Evolutionary conservation across 768 basidiomycete genomes (phyloP), one percentile per base, ranked within the genome.

Genomic region (Naganishia friedmannii): DNA sequence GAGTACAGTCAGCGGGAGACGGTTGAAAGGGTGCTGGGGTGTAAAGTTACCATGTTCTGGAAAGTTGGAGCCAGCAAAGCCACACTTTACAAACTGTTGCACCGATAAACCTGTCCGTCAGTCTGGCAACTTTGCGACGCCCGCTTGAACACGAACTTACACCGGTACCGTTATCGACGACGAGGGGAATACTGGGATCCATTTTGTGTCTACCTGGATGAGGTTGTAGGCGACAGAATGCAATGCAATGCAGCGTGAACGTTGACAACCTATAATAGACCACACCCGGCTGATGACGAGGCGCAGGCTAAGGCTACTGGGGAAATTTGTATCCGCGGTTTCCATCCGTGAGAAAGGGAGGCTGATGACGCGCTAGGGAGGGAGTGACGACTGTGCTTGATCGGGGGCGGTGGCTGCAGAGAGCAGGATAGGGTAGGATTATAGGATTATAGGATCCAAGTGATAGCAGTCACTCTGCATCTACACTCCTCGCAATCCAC

Each of bases 11-110:
- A 55, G 37, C 19, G 28, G 45, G n/a, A 37, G 34, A n/a, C n/a
- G 34, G 12, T 17, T 28, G 17, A 66, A 46, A 3, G 37, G 1
- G 13, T n/a, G 23, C 15, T n/a, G 37, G 39, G 37, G 34, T 31
- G 34, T 12, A 32, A 7, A 63, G 31, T 46, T 34, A 63, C 60
- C 60, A 85, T 91, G 88, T 83, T 90, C 90, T 63, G 94, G 94
- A 76, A 96, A 97, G 84, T 97, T 96, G 77, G 90, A 91, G 71
- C 91, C 91, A 71, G 90, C 91, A 76, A 89, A 92, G 53, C 91
- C 91, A 45, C 91, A 90, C 85, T 92, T 92, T 77, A 93, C 91
- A 77, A 92, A 93, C 90, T 92, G 82, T 58, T 67, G 68, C 51
- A 55, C 23, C 58, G 48, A 37, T 37, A 69, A 72, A 10, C 55